Percentiles rank a stretch among this genome's conserved stretches.
Conservation (phyloP, 164 flowering plant species). For the Piper longum region DNA sequence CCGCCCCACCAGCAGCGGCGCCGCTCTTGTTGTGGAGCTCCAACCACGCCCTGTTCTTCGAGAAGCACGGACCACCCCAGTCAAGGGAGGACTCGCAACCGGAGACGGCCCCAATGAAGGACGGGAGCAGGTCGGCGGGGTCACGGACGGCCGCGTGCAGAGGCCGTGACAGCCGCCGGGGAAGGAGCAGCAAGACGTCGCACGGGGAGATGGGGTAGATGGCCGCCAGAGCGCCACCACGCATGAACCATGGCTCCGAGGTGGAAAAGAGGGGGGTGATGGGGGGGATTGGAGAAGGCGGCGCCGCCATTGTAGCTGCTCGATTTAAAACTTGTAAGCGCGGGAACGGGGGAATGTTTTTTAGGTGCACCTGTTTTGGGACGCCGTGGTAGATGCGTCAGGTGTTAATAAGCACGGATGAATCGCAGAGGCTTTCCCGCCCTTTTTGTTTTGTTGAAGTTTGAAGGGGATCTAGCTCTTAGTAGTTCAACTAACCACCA, state of each 20-base stretch:
- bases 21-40: constrained; percentile 66
- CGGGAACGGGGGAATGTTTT: no score
- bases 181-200: constrained; percentile 70
- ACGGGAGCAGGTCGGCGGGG: constrained; percentile 58
- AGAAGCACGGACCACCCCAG: constrained; percentile 92
- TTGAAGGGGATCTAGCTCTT: no score
- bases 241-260: neutral
- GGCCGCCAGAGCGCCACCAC: neutral
- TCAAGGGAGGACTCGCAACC: constrained; percentile 20
- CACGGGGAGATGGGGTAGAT: constrained; percentile 32
- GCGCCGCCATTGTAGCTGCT: no score
- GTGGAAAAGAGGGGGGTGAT: no score
- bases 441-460: no score
- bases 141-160: constrained; percentile 37
- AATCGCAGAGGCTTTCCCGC: no score
- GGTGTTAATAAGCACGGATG: no score
- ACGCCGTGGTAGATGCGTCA: no score
- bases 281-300: no score
- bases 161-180: constrained; percentile 65
- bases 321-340: no score
- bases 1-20: constrained; percentile 69
- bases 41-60: constrained; percentile 67
- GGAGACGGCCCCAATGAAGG: constrained; percentile 64
- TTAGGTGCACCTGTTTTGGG: no score
- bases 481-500: no score